Base-by-base conservation (phyloP, 2,329 filamentous ascomycete species). In the Domatiomyces catenatus region DNA sequence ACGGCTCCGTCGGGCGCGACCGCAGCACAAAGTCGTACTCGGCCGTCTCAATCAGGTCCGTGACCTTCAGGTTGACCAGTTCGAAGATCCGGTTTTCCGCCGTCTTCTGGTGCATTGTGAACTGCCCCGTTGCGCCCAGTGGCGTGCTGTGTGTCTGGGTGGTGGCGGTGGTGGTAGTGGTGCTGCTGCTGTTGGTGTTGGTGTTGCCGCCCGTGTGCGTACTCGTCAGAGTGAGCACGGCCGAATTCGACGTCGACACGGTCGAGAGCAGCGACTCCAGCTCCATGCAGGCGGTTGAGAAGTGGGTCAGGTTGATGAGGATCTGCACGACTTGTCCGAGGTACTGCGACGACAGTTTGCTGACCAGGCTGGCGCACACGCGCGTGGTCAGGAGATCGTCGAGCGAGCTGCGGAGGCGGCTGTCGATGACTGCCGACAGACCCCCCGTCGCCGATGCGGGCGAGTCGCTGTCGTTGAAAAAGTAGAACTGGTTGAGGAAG, bases 21-120 rank as follows among this genome's bases (percentile, higher is more conserved):
- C 75, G 72, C 6, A 76, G 72, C 66, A 76, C 78, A 77, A 92
- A 98, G 65, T 96, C 87, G 64, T 98, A 98, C 67, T 98, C 92
- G 28, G 92, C 90, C 0, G 89, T 96, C 60, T 95, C 90, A 50
- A 98, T 85, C 8, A 98, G 76, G 64, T 98, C 92, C 62, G 96
- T 90, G 60, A 98, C 96, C 71, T 98, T 98, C 51, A 86, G 93
- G 69, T 98, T 96, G 56, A 98, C 92, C 0, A 98, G 77, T 68
- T 98, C 93, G 63, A 98, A 98, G 52, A 98, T 96, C 32, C 93
- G 84, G 69, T 95, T 94, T 64, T 95, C 90, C 0, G 92, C 92
- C 1, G 84, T 88, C 70, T 96, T 95, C 69, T 95, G 95, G 63
- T 94, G 89, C 60, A 77, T 81, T 42, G 81, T 77, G 66, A 98